These are phyloP conservation scores for Tricholoma furcatifolium DNA, from an alignment of 768 basidiomycete genomes.

Conservation along the genomic window DNA sequence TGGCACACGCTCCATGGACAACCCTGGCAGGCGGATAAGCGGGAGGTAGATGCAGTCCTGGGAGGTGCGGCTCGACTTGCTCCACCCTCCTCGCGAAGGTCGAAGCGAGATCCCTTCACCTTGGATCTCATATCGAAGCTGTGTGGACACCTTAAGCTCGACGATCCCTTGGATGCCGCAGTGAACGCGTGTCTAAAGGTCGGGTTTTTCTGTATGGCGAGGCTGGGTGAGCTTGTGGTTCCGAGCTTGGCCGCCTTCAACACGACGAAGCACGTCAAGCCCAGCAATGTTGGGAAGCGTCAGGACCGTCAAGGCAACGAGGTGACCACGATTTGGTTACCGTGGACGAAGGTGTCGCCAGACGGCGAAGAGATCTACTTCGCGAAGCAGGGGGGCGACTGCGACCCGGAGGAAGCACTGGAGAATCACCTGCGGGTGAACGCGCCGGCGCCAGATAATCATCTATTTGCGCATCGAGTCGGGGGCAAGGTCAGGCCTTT, in stretches of 20 bases:
- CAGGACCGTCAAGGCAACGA: conserved; percentile 1
- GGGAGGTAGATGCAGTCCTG: conserved; percentile 9
- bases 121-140: not conserved
- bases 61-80: no score
- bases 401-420: conserved; percentile 9
- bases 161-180: not conserved
- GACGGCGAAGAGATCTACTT: conserved; percentile 19
- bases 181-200: not conserved
- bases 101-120: no score
- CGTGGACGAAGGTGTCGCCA: conserved; percentile 12
- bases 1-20: conserved; percentile 35
- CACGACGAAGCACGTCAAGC: not conserved
- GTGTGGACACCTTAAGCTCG: not conserved
- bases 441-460: not conserved
- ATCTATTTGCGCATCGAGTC: conserved; percentile 10
- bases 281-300: not conserved
- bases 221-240: not conserved
- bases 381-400: conserved; percentile 6
- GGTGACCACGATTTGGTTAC: conserved; percentile 13
- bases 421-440: conserved; percentile 17
- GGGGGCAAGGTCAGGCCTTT: conserved; percentile 9
- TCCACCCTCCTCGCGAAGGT: no score
- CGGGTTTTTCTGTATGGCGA: not conserved
- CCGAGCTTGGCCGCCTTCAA: not conserved
- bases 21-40: conserved; percentile 19